Conservation (phyloP, 1,139 yeast species). For the Meyerozyma smithsonii region DNA sequence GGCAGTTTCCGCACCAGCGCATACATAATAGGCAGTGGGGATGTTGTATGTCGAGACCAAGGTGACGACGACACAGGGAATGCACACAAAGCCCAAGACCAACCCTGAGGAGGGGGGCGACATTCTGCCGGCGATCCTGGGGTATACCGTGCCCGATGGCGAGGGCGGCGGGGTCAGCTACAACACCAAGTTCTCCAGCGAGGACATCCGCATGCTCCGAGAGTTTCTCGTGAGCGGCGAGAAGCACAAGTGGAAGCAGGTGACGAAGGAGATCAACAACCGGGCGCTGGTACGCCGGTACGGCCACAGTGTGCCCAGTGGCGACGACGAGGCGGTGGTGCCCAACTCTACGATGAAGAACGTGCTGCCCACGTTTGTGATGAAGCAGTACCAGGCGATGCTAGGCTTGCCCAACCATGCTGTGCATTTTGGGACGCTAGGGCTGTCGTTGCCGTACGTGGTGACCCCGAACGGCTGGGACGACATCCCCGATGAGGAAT, state of each 20-base stretch:
- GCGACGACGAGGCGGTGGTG: too few species aligned
- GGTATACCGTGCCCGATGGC: neutral
- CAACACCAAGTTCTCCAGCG: constrained; percentile 27
- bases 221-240: constrained; percentile 40
- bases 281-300: constrained; percentile 13
- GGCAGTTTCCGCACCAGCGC: neutral
- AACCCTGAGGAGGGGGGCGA: neutral
- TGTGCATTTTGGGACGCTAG: constrained; percentile 35
- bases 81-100: neutral
- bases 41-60: constrained; percentile 2
- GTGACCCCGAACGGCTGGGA: constrained; percentile 39
- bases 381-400: constrained; percentile 38
- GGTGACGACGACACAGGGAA: constrained; percentile 1
- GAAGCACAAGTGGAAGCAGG: constrained; percentile 45
- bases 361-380: constrained; percentile 42
- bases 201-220: constrained; percentile 35
- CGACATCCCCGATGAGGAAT: constrained; percentile 14
- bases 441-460: constrained; percentile 40
- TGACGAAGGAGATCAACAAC: constrained; percentile 39
- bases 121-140: neutral
- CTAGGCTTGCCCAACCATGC: constrained; percentile 40
- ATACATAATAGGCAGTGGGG: neutral
- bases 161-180: constrained; percentile 4
- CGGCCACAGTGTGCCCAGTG: too few species aligned
- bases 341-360: constrained; percentile 24